phyloP scores from a whole-genome alignment of 768 basidiomycete species.

The Amanita muscaria region DNA sequence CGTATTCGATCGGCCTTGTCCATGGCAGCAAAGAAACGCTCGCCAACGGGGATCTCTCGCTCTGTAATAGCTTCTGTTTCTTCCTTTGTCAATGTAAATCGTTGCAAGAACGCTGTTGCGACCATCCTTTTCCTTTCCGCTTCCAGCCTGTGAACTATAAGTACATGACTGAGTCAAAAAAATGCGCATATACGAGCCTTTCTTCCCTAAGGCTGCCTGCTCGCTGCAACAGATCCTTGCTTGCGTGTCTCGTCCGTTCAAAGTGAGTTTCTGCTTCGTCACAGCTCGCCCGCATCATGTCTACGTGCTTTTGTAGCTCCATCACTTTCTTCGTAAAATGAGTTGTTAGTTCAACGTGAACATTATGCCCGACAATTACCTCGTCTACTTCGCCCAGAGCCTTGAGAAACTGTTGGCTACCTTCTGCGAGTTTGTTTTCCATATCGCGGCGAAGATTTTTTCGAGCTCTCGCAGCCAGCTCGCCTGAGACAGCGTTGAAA shows the following conservation, averaged over 20 bases:
- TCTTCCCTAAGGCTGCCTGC: constrained; percentile 71
- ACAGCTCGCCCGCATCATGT: constrained; percentile 73
- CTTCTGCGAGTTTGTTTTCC: constrained; percentile 73
- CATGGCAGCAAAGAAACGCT: constrained; percentile 76
- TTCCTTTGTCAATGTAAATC: constrained; percentile 73
- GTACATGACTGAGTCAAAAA: not conserved
- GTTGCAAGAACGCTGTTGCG: constrained; percentile 67
- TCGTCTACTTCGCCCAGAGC: constrained; percentile 87
- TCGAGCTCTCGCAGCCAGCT: constrained; percentile 64
- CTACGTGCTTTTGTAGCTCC: constrained; percentile 67
- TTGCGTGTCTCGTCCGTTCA: constrained; percentile 64
- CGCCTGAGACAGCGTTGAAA: constrained; percentile 34
- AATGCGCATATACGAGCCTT: constrained; percentile 35
- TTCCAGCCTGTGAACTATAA: constrained; percentile 38
- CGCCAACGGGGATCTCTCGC: constrained; percentile 66
- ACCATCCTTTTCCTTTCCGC: constrained; percentile 68
- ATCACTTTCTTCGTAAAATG: constrained; percentile 66
- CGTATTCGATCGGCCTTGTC: constrained; percentile 79
- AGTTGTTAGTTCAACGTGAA: constrained; percentile 4
- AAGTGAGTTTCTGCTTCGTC: constrained; percentile 79
- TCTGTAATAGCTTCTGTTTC: constrained; percentile 73
- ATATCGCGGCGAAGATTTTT: constrained; percentile 79
- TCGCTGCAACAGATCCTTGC: constrained; percentile 71
- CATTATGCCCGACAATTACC: constrained; percentile 39
- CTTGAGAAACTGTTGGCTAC: constrained; percentile 73